These are phyloP conservation scores for Komagataella populi DNA, from an alignment of 805 yeast genomes.

Conservation along the genomic window DNA sequence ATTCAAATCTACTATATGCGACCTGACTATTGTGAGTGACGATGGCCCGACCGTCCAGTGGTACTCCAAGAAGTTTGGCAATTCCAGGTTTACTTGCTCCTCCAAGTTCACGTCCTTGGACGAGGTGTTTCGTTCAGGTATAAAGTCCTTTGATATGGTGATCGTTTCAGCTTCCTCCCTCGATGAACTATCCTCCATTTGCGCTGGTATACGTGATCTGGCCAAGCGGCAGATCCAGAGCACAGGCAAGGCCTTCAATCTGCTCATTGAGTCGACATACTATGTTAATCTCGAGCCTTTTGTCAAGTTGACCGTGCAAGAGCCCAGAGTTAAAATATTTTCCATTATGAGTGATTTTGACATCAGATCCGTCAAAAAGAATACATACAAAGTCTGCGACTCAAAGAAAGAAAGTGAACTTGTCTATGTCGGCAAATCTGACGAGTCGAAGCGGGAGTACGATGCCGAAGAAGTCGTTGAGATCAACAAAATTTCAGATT, in stretches of 20 bases:
- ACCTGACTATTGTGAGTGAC: conserved; percentile 26
- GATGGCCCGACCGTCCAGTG: conserved; percentile 12
- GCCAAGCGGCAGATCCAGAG: conserved; percentile 14
- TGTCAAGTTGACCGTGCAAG: conserved; percentile 27
- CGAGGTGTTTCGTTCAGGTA: conserved; percentile 7
- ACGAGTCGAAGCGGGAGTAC: conserved; percentile 21
- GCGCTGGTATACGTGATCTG: conserved; percentile 22
- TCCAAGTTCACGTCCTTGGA: conserved; percentile 12
- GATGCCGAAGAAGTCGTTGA: conserved; percentile 24
- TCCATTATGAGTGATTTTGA: conserved; percentile 55
- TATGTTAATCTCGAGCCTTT: conserved; percentile 64
- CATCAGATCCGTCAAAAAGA: conserved; percentile 24
- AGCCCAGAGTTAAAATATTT: conserved; percentile 24
- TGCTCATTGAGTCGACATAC: conserved; percentile 58
- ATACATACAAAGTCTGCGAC: conserved; percentile 20
- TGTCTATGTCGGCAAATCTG: conserved; percentile 28
- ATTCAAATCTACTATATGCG: conserved; percentile 27
- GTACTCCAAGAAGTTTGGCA: conserved; percentile 19
- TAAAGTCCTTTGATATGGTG: conserved; percentile 23
- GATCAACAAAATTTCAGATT: conserved; percentile 20
- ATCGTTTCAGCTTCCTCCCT: conserved; percentile 33
- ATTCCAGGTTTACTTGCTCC: conserved; percentile 13
- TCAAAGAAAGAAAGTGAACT: conserved; percentile 27
- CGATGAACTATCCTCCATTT: conserved; percentile 33
- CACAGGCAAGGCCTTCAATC: conserved; percentile 25